A percentile compares a stretch with the other conserved stretches of the same genome.
These are phyloP conservation scores for Schrenkiella parvula DNA, from an alignment of 345 rosid species.

Conservation along the genomic window DNA sequence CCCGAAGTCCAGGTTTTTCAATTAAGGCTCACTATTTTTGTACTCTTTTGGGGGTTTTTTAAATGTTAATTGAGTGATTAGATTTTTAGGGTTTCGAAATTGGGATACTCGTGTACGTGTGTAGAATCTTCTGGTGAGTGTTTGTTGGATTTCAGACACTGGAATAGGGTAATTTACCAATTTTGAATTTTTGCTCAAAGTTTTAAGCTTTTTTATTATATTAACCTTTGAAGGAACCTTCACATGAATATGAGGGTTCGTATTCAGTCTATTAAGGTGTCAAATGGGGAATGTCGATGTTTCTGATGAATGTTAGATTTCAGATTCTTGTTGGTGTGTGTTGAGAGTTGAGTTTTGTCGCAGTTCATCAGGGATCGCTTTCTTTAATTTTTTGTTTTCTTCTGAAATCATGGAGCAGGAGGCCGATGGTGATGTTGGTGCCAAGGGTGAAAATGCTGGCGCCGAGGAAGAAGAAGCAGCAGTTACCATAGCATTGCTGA, in stretches of 20 bases:
- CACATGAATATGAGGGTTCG: neutral
- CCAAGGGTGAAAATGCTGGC: conserved; percentile 37
- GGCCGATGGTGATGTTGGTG: conserved; percentile 47
- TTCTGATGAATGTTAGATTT: no score
- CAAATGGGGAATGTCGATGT: no score
- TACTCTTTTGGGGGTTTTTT: neutral
- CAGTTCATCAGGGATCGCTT: neutral
- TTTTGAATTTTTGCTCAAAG: neutral
- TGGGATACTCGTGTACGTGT: neutral
- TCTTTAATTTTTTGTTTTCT: no score
- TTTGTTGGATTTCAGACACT: no score
- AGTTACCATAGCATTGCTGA: conserved; percentile 42
- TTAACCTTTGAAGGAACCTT: neutral
- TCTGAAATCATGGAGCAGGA: conserved; percentile 50
- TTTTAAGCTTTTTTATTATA: neutral
- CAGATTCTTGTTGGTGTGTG: neutral
- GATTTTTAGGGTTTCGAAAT: conserved; percentile 5
- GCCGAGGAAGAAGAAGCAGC: conserved; percentile 54
- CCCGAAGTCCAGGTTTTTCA: conserved; percentile 54
- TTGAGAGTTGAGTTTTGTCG: neutral
- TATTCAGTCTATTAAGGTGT: no score
- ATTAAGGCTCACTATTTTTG: conserved; percentile 1
- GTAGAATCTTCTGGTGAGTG: neutral
- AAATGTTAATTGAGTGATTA: neutral
- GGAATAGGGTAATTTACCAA: neutral